Percentiles rank a stretch among this genome's conserved stretches.
These are phyloP conservation scores for Leavenworthia alabamica DNA, from an alignment of 345 rosid species.

Conservation along the genomic window DNA sequence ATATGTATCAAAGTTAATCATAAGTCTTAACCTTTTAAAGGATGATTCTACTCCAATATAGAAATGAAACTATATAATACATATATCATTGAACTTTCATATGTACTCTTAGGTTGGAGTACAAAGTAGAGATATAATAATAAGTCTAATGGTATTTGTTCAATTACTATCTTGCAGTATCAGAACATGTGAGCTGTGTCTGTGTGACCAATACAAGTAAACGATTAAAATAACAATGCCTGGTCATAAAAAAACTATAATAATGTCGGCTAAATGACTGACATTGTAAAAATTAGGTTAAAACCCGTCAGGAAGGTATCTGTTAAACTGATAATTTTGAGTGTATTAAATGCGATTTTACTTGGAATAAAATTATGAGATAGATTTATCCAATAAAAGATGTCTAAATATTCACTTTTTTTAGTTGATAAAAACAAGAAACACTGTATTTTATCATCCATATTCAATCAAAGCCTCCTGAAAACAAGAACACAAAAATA, in stretches of 20 bases:
- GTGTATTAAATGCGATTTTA: not conserved
- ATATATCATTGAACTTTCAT: not conserved
- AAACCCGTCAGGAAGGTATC: not conserved
- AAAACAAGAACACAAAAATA: slow-evolving; percentile 19
- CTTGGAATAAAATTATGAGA: not conserved
- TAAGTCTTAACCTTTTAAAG: too few species aligned
- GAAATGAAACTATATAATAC: too few species aligned
- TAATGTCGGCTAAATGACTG: not conserved
- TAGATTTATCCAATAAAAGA: not conserved
- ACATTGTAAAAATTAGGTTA: not conserved
- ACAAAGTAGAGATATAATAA: not conserved
- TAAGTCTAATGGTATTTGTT: too few species aligned
- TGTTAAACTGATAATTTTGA: not conserved
- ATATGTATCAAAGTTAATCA: too few species aligned
- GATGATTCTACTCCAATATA: too few species aligned
- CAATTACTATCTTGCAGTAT: too few species aligned
- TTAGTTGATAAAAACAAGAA: slow-evolving; percentile 9
- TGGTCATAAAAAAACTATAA: not conserved
- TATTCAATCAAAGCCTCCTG: slow-evolving; percentile 3
- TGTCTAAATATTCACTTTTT: not conserved
- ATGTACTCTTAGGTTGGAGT: not conserved
- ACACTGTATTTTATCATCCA: slow-evolving; percentile 8
- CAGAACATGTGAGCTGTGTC: not conserved
- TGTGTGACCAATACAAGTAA: not conserved
- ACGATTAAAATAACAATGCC: not conserved